These are phyloP conservation scores for Bipolaris cookei DNA, from an alignment of 2,329 filamentous ascomycete species.

Conservation along the genomic window DNA sequence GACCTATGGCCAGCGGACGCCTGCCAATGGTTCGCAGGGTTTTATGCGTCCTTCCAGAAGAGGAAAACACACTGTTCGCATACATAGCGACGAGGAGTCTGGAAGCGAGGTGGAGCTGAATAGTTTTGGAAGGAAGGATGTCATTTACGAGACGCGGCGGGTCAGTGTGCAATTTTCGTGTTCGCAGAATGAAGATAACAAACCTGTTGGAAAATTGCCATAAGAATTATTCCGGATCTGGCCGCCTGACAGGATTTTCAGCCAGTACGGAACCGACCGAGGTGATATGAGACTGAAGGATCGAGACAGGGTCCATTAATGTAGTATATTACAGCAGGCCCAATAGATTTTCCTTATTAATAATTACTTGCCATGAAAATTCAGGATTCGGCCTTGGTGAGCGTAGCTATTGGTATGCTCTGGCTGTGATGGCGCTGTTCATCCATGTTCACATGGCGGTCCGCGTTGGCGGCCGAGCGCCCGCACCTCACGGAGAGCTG, in stretches of 20 bases:
- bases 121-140: conserved; percentile 25
- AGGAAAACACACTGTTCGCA: conserved; percentile 16
- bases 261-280: neutral
- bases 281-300: conserved; percentile 3
- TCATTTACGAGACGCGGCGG: conserved; percentile 30
- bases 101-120: conserved; percentile 35
- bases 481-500: conserved; percentile 2
- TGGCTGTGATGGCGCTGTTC: neutral
- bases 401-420: conserved; percentile 1
- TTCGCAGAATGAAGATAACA: conserved; percentile 13
- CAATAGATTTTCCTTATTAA: conserved; percentile 2
- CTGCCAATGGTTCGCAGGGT: conserved; percentile 13
- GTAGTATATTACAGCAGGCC: neutral
- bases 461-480: conserved; percentile 3
- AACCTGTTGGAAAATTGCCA: conserved; percentile 2
- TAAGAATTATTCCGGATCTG: conserved; percentile 6
- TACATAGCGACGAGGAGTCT: conserved; percentile 24
- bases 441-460: conserved; percentile 3
- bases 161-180: conserved; percentile 31
- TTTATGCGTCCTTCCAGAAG: conserved; percentile 12
- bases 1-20: conserved; percentile 16
- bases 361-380: neutral
- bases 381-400: neutral
- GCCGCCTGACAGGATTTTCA: neutral
- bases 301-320: neutral